These are phyloP conservation scores for Carex littledalei DNA, from an alignment of 176 grass and related monocot species.

Conservation along the genomic window DNA sequence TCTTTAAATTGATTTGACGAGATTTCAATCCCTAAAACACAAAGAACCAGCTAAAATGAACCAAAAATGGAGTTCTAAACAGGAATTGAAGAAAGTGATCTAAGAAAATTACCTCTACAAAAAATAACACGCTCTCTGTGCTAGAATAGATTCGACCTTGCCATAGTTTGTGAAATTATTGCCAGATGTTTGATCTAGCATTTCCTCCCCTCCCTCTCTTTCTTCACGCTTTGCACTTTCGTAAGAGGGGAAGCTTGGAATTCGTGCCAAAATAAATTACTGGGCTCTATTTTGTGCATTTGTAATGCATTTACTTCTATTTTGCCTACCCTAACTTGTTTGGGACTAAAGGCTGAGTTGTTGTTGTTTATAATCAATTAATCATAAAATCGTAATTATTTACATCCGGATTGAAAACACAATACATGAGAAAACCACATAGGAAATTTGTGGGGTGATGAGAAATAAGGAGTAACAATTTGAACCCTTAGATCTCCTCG, in stretches of 20 bases:
- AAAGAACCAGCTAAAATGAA: constrained; percentile 7
- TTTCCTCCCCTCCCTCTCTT: not conserved
- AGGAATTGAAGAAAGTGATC: not conserved
- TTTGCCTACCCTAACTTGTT: too few relatives aligned
- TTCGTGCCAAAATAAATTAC: not conserved
- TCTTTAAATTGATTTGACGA: not conserved
- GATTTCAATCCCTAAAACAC: not conserved
- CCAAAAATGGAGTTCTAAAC: not conserved
- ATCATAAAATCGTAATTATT: too few relatives aligned
- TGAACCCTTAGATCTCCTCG: too few relatives aligned
- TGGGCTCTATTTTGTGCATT: not conserved
- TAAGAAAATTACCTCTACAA: not conserved
- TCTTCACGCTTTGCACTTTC: not conserved
- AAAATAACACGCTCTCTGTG: not conserved
- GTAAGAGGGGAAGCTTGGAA: not conserved
- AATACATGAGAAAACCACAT: too few relatives aligned
- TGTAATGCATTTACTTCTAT: not conserved
- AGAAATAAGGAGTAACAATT: too few relatives aligned
- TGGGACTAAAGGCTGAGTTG: too few relatives aligned
- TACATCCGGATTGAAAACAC: too few relatives aligned
- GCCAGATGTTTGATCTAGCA: not conserved
- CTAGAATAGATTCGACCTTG: not conserved
- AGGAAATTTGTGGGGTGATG: too few relatives aligned
- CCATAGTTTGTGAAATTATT: not conserved
- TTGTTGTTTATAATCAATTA: not conserved